Percentiles rank a stretch among this genome's conserved stretches.
Evolutionary conservation across 176 grass and related monocot species (phyloP).

Genomic region (Metroxylon sagu): DNA sequence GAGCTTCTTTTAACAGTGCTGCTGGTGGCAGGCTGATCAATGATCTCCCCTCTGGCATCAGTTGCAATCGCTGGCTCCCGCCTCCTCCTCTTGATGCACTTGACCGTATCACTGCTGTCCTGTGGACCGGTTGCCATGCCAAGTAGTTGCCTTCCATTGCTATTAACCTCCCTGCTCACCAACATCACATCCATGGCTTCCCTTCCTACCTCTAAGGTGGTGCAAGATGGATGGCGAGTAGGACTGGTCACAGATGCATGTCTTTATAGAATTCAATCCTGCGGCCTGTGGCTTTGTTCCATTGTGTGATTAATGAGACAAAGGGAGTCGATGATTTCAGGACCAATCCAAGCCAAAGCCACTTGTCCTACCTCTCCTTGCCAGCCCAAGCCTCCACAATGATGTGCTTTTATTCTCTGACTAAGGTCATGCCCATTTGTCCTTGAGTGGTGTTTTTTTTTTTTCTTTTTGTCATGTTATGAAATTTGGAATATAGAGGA

Average conservation of each 20-base stretch:
- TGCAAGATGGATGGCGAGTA: not conserved
- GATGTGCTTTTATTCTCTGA: too few relatives aligned
- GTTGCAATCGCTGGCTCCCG: constrained; percentile 21
- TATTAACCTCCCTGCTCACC: constrained; percentile 11
- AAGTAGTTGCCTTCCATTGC: not conserved
- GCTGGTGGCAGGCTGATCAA: constrained; percentile 7
- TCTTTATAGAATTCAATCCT: not conserved
- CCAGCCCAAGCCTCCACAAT: too few relatives aligned
- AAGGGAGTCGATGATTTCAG: constrained; percentile 4
- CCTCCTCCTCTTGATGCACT: constrained; percentile 32
- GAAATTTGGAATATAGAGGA: too few relatives aligned
- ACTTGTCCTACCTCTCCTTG: too few relatives aligned
- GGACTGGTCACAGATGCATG: not conserved
- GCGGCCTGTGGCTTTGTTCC: not conserved
- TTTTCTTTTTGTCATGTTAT: too few relatives aligned
- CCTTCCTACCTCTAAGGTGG: not conserved
- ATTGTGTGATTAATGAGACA: not conserved
- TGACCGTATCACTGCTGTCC: not conserved
- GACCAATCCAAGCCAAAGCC: not conserved
- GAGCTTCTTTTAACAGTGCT: constrained; percentile 52
- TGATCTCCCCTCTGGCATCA: constrained; percentile 1
- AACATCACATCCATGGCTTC: constrained; percentile 1
- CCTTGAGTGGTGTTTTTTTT: too few relatives aligned
- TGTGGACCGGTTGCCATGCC: not conserved
- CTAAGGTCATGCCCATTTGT: too few relatives aligned